phyloP scores from a whole-genome alignment of 345 rosid species.

The Corchorus olitorius region DNA sequence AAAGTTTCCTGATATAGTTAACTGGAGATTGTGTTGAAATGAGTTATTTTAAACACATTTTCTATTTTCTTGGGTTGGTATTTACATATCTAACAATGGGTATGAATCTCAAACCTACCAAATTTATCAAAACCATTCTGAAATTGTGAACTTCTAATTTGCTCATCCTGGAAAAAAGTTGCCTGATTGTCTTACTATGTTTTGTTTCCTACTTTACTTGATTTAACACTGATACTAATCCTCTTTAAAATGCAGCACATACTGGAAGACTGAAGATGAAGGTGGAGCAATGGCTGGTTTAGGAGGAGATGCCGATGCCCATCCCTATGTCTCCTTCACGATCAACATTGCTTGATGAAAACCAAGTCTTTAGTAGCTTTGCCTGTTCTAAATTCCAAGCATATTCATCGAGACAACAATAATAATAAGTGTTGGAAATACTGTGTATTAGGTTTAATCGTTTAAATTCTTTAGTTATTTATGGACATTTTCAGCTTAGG shows the following conservation, averaged over 20 bases:
- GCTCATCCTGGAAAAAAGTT: neutral
- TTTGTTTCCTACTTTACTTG: neutral
- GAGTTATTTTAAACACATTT: neutral
- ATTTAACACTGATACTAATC: constrained; percentile 16
- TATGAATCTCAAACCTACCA: neutral
- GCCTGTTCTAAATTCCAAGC: constrained; percentile 16
- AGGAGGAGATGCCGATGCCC: constrained; percentile 73
- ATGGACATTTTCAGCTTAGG: constrained; percentile 26
- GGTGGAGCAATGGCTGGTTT: constrained; percentile 76
- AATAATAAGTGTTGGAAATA: constrained; percentile 34
- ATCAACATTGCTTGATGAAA: constrained; percentile 71
- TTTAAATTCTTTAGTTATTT: constrained; percentile 46
- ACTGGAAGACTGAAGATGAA: constrained; percentile 94
- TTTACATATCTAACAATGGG: neutral
- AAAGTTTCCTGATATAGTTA: neutral
- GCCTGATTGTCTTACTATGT: neutral
- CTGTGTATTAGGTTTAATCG: constrained; percentile 38
- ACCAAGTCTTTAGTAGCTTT: constrained; percentile 5
- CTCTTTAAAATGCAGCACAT: constrained; percentile 53
- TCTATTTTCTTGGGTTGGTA: neutral
- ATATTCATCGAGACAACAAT: constrained; percentile 19
- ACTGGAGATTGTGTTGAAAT: neutral
- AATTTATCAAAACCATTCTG: neutral
- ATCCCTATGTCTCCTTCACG: constrained; percentile 94
- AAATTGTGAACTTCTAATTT: neutral